Percentiles rank a stretch among this genome's conserved stretches.
phyloP scores from a whole-genome alignment of 2,329 filamentous ascomycete genomes.

The Colletotrichum godetiae region DNA sequence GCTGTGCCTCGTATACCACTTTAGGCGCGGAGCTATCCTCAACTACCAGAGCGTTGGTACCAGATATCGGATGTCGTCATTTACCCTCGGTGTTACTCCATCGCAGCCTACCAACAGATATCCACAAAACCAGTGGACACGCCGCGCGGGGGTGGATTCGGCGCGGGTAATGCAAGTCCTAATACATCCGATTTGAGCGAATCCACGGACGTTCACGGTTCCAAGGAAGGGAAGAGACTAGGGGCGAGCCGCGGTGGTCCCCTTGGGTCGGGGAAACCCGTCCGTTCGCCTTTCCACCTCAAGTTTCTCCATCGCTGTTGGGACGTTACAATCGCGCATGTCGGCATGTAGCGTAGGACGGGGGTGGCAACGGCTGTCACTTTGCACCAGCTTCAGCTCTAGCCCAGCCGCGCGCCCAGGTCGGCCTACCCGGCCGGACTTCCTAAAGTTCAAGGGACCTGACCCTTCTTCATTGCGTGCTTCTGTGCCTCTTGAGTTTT shows the following conservation, averaged over 20 bases:
- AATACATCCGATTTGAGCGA: background rate
- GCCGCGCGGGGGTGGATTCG: slow-evolving; percentile 13
- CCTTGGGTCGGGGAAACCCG: background rate
- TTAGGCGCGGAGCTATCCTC: background rate
- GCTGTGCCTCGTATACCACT: no score
- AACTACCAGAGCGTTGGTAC: background rate
- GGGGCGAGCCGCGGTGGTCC: slow-evolving; percentile 1
- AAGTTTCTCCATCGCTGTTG: background rate
- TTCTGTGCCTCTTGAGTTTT: background rate
- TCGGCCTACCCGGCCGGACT: background rate
- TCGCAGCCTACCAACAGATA: background rate
- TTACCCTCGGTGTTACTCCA: slow-evolving; percentile 31
- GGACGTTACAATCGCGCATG: slow-evolving; percentile 17
- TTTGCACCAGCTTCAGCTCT: background rate
- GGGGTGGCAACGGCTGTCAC: background rate
- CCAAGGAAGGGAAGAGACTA: background rate
- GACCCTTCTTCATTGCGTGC: slow-evolving; percentile 16
- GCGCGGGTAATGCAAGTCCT: background rate
- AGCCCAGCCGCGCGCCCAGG: background rate
- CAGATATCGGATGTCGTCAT: slow-evolving; percentile 25
- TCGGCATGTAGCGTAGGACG: background rate
- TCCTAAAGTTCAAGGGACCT: background rate
- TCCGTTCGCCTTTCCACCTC: background rate
- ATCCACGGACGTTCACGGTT: background rate
- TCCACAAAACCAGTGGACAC: slow-evolving; percentile 7